phyloP scores from a whole-genome alignment of 2,329 filamentous ascomycete species.

The Aspergillus fumigatus region DNA sequence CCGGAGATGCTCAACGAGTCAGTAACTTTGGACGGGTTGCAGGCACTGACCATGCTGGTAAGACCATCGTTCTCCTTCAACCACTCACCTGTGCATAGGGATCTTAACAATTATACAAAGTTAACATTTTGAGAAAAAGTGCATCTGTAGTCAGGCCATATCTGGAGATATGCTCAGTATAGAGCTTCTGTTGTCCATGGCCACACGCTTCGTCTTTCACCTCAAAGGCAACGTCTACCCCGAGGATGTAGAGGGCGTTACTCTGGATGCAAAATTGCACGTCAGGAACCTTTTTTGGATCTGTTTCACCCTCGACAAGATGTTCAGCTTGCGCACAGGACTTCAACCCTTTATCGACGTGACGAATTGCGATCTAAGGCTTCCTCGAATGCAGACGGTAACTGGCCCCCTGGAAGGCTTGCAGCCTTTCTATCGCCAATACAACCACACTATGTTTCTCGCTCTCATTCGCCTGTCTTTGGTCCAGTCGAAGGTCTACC shows the following conservation, averaged over 20 bases:
- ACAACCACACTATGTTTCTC: neutral
- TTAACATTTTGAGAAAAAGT: neutral
- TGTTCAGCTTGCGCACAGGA: constrained; percentile 7
- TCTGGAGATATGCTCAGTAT: neutral
- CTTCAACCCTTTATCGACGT: constrained; percentile 5
- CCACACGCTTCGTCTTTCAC: constrained; percentile 9
- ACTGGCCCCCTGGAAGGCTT: too few species aligned
- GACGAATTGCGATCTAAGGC: constrained; percentile 5
- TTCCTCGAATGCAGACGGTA: neutral
- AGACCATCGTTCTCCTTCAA: neutral
- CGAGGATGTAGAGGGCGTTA: neutral
- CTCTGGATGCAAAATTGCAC: neutral
- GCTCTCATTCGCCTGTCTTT: neutral
- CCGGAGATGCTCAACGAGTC: neutral
- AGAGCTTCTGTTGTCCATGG: neutral
- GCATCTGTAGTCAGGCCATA: neutral
- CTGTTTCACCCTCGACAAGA: constrained; percentile 3
- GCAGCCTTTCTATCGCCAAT: too few species aligned
- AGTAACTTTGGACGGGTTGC: constrained; percentile 8
- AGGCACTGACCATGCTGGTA: constrained; percentile 9
- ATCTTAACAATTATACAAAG: neutral
- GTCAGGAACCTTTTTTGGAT: constrained; percentile 9
- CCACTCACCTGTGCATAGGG: neutral
- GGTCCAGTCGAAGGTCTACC: constrained; percentile 8
- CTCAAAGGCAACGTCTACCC: constrained; percentile 6